Evolutionary conservation across 495 filamentous ascomycete species (phyloP).

Genomic region (Paragyromitra xinjiangensis): DNA sequence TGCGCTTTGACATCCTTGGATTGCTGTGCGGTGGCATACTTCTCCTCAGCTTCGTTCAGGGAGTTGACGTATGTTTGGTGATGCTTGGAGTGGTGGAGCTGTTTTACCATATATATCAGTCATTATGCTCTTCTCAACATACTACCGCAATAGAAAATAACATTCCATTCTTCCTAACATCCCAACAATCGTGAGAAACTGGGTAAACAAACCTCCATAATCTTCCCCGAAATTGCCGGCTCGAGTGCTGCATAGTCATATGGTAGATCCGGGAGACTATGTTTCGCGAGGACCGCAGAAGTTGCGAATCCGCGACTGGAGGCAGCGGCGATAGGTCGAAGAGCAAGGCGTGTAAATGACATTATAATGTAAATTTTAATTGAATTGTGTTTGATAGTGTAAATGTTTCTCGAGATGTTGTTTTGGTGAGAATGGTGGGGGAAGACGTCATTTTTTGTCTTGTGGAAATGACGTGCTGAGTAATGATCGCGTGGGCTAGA

Average conservation of each 20-base stretch:
- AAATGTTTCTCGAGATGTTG: conserved; percentile 9
- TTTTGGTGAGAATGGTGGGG: background rate
- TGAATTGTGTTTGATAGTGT: conserved; percentile 2
- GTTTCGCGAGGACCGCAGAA: conserved; percentile 84
- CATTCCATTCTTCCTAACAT: background rate
- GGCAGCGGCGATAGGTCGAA: conserved; percentile 52
- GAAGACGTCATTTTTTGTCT: conserved; percentile 47
- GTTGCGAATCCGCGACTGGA: conserved; percentile 65
- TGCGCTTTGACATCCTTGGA: conserved; percentile 71
- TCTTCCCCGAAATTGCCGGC: conserved; percentile 91
- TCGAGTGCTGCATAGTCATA: conserved; percentile 95
- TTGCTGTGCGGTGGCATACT: conserved; percentile 67
- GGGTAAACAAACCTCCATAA: conserved; percentile 75
- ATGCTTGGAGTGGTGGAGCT: conserved; percentile 79
- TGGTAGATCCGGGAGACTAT: conserved; percentile 90
- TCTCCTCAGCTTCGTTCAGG: conserved; percentile 71
- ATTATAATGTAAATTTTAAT: conserved; percentile 22
- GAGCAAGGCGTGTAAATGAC: conserved; percentile 64
- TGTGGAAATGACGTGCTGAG: conserved; percentile 36
- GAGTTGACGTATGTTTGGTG: conserved; percentile 82
- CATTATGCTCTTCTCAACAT: background rate
- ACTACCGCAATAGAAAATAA: background rate
- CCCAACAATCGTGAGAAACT: background rate
- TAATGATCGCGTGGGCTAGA: conserved; percentile 10
- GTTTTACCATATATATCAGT: conserved; percentile 62